Conservation (phyloP, 2,329 filamentous ascomycete genomes). For the Graphilbum sp. region DNA sequence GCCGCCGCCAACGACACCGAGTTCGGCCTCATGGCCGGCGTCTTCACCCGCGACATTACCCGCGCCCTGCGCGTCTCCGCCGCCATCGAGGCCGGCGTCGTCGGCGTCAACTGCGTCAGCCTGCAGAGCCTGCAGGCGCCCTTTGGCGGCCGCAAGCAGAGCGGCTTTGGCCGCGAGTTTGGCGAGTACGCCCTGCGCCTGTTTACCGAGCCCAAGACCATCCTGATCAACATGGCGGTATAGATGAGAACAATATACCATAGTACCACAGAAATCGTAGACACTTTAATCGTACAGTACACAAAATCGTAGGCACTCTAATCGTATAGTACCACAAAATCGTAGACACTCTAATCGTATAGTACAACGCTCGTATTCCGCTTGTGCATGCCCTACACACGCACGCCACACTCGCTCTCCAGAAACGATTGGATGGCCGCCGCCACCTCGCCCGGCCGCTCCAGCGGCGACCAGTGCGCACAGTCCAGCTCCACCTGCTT, state of each 20-base stretch:
- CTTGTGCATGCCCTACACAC: no score
- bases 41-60: slow-evolving; percentile 49
- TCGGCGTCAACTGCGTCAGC: slow-evolving; percentile 44
- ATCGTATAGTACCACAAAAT: no score
- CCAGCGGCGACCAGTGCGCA: slow-evolving; percentile 16
- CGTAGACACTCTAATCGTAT: no score
- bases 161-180: slow-evolving; percentile 30
- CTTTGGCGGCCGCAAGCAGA: slow-evolving; percentile 34
- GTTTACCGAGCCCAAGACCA: slow-evolving; percentile 33
- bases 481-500: slow-evolving; percentile 11
- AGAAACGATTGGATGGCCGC: neutral
- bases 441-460: slow-evolving; percentile 14
- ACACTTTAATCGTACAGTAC: no score
- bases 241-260: neutral
- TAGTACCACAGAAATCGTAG: no score
- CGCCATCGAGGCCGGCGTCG: slow-evolving; percentile 50
- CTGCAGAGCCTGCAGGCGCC: slow-evolving; percentile 22
- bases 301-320: no score
- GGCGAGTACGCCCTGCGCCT: slow-evolving; percentile 28
- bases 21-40: slow-evolving; percentile 25
- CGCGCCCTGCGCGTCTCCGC: slow-evolving; percentile 38
- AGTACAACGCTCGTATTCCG: no score
- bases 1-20: slow-evolving; percentile 36
- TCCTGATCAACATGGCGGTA: slow-evolving; percentile 23
- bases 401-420: no score